Conservation (phyloP, 31 red algal species). For the Endocladia muricata region DNA sequence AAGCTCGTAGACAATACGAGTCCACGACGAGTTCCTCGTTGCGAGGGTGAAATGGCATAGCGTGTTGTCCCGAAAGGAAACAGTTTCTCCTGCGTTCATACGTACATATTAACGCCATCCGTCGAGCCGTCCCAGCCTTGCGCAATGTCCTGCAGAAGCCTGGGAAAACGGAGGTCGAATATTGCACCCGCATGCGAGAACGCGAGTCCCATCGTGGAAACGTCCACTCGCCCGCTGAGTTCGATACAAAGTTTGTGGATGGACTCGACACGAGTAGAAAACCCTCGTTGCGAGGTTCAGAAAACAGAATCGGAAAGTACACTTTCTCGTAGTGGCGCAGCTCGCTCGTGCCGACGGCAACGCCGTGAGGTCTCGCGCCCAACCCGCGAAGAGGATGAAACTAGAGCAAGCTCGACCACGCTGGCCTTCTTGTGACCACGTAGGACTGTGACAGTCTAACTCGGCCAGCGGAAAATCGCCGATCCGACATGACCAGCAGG, state of each 20-base stretch:
- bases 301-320: background rate
- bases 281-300: background rate
- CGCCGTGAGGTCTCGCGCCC: background rate
- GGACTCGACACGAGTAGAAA: no score
- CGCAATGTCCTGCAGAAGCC: background rate
- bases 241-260: background rate
- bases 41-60: background rate
- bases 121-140: background rate
- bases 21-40: background rate
- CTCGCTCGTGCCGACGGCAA: background rate
- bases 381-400: background rate
- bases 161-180: conserved; percentile 16
- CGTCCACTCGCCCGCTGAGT: background rate
- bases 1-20: background rate
- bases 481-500: no score
- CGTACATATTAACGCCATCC: background rate
- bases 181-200: background rate
- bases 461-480: no score
- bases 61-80: conserved; percentile 1
- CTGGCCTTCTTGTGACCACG: no score
- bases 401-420: no score
- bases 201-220: background rate
- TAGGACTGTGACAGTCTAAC: no score
- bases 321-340: background rate
- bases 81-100: conserved; percentile 16